phyloP scores from a whole-genome alignment of 768 basidiomycete species.

The Sistotremastrum niveocremeum region DNA sequence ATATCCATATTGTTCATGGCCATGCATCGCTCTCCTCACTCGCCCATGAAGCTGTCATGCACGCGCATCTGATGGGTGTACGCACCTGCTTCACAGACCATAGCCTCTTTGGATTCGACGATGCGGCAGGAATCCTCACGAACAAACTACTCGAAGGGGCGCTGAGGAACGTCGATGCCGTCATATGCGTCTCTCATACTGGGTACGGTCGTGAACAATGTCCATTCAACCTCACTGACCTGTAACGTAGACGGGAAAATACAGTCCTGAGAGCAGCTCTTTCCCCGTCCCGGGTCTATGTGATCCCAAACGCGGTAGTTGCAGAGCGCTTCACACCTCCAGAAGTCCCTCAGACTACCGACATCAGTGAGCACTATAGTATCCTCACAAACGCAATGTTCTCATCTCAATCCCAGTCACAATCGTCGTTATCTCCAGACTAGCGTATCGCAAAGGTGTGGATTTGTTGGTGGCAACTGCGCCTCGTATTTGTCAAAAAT shows the following conservation, averaged over 20 bases:
- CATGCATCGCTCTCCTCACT: slow-evolving; percentile 86
- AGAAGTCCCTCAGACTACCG: slow-evolving; percentile 26
- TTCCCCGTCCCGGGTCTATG: slow-evolving; percentile 54
- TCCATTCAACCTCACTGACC: neutral
- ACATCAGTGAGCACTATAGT: slow-evolving; percentile 39
- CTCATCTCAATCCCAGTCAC: slow-evolving; percentile 44
- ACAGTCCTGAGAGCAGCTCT: slow-evolving; percentile 80
- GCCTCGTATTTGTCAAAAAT: slow-evolving; percentile 74
- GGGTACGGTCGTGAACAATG: slow-evolving; percentile 40
- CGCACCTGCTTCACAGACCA: slow-evolving; percentile 96
- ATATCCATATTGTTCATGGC: slow-evolving; percentile 77
- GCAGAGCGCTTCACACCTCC: slow-evolving; percentile 75
- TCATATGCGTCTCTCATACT: slow-evolving; percentile 93
- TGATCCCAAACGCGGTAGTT: slow-evolving; percentile 88
- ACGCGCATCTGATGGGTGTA: slow-evolving; percentile 75
- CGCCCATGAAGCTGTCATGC: slow-evolving; percentile 86
- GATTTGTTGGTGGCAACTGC: slow-evolving; percentile 89
- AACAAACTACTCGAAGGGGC: slow-evolving; percentile 88
- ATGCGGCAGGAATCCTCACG: slow-evolving; percentile 92
- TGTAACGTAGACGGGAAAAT: slow-evolving; percentile 75
- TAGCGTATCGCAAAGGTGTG: slow-evolving; percentile 93
- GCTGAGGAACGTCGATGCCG: slow-evolving; percentile 82
- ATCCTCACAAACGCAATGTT: neutral
- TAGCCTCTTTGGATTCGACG: slow-evolving; percentile 90
- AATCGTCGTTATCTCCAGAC: slow-evolving; percentile 78